These are phyloP conservation scores for Penstemon barbatus DNA, from an alignment of 257 asterid species.

Conservation along the genomic window DNA sequence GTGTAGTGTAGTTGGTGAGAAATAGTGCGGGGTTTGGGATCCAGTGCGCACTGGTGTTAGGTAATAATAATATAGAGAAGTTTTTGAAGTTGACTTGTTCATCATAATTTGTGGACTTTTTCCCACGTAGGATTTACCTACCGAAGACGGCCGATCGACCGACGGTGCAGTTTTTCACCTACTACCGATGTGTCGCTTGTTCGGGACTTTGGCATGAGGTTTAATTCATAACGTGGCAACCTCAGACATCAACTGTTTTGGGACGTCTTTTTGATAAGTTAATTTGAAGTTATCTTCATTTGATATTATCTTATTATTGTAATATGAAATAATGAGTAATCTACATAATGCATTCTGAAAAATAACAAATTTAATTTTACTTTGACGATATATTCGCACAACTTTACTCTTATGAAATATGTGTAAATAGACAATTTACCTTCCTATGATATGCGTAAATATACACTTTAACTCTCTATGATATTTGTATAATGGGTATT, in stretches of 20 bases:
- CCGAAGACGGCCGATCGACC: constrained; percentile 24
- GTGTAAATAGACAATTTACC: too few species aligned
- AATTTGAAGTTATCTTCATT: too few species aligned
- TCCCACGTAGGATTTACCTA: constrained; percentile 38
- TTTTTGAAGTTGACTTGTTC: constrained; percentile 9
- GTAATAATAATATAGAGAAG: constrained; percentile 40
- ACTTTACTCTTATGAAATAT: too few species aligned
- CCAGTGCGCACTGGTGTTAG: constrained; percentile 26
- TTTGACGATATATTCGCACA: too few species aligned
- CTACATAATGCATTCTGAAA: too few species aligned
- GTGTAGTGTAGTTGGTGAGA: constrained; percentile 58
- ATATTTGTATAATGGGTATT: too few species aligned
- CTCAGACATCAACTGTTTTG: neutral
- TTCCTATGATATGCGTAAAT: too few species aligned
- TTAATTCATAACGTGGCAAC: constrained; percentile 4
- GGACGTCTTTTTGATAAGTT: too few species aligned
- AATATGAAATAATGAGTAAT: too few species aligned
- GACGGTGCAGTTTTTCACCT: constrained; percentile 24
- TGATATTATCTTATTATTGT: too few species aligned
- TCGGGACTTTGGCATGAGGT: neutral
- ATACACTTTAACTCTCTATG: too few species aligned
- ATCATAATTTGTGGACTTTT: constrained; percentile 8
- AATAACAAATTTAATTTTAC: too few species aligned
- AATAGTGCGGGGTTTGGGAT: constrained; percentile 29
- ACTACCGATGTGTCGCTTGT: constrained; percentile 23